phyloP scores from a whole-genome alignment of 169 alveolate species.

The Eimeria praecox region DNA sequence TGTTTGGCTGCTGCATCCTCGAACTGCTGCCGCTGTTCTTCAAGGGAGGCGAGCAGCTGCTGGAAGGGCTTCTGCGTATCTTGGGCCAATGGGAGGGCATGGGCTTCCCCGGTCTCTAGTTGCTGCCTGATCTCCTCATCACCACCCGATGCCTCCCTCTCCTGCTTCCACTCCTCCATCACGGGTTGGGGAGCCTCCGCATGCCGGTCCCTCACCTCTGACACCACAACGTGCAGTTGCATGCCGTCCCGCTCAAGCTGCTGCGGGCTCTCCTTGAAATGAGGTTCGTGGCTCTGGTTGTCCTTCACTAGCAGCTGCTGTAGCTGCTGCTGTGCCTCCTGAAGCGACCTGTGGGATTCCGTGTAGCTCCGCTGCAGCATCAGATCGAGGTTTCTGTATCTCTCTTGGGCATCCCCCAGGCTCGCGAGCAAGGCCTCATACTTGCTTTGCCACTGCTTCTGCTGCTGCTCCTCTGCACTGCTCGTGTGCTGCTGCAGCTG shows the following conservation, averaged over 20 bases:
- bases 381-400: constrained; percentile 1
- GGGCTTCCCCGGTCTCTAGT: constrained; percentile 1
- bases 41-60: constrained; percentile 45
- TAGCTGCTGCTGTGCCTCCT: constrained; percentile 70
- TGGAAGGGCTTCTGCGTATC: constrained; percentile 19
- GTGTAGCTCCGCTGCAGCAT: background rate
- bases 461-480: background rate
- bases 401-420: constrained; percentile 27
- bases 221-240: background rate
- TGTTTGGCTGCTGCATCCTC: background rate
- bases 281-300: background rate
- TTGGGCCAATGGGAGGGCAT: background rate
- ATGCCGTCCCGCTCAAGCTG: constrained; percentile 28
- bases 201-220: constrained; percentile 25
- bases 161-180: background rate
- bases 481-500: background rate
- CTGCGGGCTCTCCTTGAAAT: background rate
- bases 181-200: background rate
- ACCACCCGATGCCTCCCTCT: background rate
- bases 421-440: constrained; percentile 16
- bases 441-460: constrained; percentile 6
- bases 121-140: background rate
- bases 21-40: constrained; percentile 7
- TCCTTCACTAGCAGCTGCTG: constrained; percentile 5
- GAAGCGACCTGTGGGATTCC: constrained; percentile 19